Evolutionary conservation across 495 filamentous ascomycete species (phyloP), one percentile per base, ranked within the genome.

Genomic region (Talaromyces wortmannii): DNA sequence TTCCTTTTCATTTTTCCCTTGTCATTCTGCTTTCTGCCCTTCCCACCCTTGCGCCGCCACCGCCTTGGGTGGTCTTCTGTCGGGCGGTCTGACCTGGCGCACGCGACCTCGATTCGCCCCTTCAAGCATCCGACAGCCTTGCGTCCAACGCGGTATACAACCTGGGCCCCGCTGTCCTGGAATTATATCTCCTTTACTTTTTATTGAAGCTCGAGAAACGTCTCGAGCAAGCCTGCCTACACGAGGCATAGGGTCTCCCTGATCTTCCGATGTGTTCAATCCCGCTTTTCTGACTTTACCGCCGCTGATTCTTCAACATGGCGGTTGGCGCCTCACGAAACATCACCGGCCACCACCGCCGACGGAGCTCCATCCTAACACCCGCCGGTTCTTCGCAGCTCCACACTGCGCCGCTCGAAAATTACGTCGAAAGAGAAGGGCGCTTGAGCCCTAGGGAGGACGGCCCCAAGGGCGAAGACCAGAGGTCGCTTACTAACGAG

Each of bases 291-390:
- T 44, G 17, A 44, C 12, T 18, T 15, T 43, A 29, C 40, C 40
- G 30, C 52, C 42, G 42, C 42, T 42, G 17, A 33, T 15, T 40
- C 17, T 30, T 32, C 52, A 32, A 46, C 23, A 53, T 53, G 52
- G 52, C 52, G 42, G 52, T 53, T 31, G 52, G 52, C 36, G 52
- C 52, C 16, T 53, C 52, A 32, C 43, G 61, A 60, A 62, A 67
- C 52, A 66, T 69, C 11, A 59, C 61, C 30, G 69, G 74, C 51
- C 81, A 83, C 62, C 81, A 83, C 53, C 78, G 81, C 50, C 79
- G 83, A 45, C 74, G 82, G 44, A 85, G 82, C 68, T 84, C 81
- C 31, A 67, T 83, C 50, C 74, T 80, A 47, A 76, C 72, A 50
- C 66, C 72, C 43, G 61, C 68, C 30, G 65, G 61, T 31, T 45